Base-by-base conservation (phyloP, 139 green algal species). In the Cymbomonas tetramitiformis region DNA sequence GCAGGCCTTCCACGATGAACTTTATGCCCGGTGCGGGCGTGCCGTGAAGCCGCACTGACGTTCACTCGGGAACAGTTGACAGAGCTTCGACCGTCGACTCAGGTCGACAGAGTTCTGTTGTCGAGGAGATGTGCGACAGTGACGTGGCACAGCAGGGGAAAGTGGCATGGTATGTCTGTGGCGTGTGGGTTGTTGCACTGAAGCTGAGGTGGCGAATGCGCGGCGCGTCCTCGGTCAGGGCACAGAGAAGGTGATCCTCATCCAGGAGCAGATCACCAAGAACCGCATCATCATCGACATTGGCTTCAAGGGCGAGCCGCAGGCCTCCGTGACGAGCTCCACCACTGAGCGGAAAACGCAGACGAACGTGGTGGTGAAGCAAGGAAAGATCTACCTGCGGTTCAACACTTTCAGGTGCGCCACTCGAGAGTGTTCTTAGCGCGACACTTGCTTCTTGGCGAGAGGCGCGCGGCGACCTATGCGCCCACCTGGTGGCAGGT, bases 211-310 rank as follows among this genome's bases (percentile, higher is more conserved):
- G n/a, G n/a, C n/a, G n/a, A n/a, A n/a, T n/a, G n/a, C n/a, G n/a
- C n/a, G n/a, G n/a, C n/a, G n/a, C n/a, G n/a, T n/a, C n/a, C n/a
- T n/a, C n/a, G n/a, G n/a, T n/a, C n/a, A n/a, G n/a, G 55, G 82
- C 41, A 78, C 72, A n/a, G 83, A 90, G 64, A 93, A 96, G 72
- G 91, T 98, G 8, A 94, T 99, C 47, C 74, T 99, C 7, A 99
- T 98, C 69, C 91, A 99, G 67, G 92, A 99, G 79, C 90, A 99
- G 78, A 79, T 98, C 54, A 84, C 71, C 56, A 99, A 98, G 74
- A 99, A 99, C 72, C 75, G 92, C 40, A 94, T 98, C 67, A 94
- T 99, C 70, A 86, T 99, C 49, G 89, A 98, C 69, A 72, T 74
- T 0, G 83, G 93, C 71, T 76, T 44, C 40, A 60, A 79, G 19